Base-by-base conservation (phyloP, 2,329 filamentous ascomycete species). In the Ophiostoma montium region DNA sequence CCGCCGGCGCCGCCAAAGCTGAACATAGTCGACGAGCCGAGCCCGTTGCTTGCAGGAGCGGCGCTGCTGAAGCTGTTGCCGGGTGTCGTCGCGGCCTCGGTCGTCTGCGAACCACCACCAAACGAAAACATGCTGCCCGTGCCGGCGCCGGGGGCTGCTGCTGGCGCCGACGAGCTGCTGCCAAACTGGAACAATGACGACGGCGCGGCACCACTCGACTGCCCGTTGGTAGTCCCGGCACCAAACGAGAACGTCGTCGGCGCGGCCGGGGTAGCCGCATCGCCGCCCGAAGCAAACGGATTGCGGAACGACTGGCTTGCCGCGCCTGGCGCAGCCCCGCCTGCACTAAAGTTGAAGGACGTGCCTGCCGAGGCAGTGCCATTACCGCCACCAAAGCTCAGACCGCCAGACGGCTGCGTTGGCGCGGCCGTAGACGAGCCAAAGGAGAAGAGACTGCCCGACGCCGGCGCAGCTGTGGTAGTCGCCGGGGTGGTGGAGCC, bases 201-300 rank as follows among this genome's bases (percentile, higher is more conserved):
- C 3, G 48, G 39, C 5, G 53, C 39, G 15, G 42, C 19, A 27
- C 12, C 23, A 36, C 45, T 55, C 32, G 53, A 41, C 19, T 55
- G 51, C 10, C 57, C 60, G 16, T 42, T 49, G 4, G 49, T 9
- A 6, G 31, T 33, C 6, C 46, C 36, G 2, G 43, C 52, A 18
- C 67, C 69, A 55, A 72, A 72, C 52, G 59, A 63, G 53, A 67
- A 63, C n/a, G 61, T 60, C 2, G 62, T 53, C 2, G 60, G 55
- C 5, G 59, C 53, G 12, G 50, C 48, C 3, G 35, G 11, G 5
- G 44, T 31, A 35, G 59, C 56, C 9, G 57, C 43, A 44, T 52
- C 38, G 46, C 57, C 57, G 47, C 61, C 51, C 52, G 57, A 36
- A 52, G 59, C 61, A 52, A 71, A 71, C 0, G 66, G 56, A 49